Conservation (phyloP, 176 grass and related monocot species). For the Carex cristatella region DNA sequence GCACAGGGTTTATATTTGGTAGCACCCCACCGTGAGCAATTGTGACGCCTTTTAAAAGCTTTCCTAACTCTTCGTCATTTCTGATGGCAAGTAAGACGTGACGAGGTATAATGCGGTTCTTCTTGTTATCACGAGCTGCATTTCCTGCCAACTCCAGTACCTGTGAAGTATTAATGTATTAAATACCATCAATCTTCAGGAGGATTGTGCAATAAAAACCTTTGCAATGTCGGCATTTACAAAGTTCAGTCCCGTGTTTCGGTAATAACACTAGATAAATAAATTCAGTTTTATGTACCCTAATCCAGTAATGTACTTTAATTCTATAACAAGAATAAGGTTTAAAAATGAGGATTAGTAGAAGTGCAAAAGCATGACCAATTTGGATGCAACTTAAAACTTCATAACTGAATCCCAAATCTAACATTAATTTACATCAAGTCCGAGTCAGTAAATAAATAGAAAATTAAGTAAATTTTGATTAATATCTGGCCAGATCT, state of each 20-base stretch:
- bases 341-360: neutral
- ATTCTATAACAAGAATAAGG: neutral
- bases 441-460: neutral
- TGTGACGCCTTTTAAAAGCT: constrained; percentile 62
- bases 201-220: neutral
- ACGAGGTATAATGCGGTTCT: constrained; percentile 66
- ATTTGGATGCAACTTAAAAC: neutral
- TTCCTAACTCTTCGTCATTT: constrained; percentile 79
- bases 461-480: neutral
- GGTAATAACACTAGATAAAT: neutral
- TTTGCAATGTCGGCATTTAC: neutral
- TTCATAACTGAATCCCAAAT: neutral
- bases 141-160: constrained; percentile 69
- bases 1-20: constrained; percentile 75
- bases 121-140: constrained; percentile 81
- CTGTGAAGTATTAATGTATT: constrained; percentile 20
- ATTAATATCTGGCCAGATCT: neutral
- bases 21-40: constrained; percentile 73
- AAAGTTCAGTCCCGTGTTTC: neutral
- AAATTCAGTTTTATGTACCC: neutral
- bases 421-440: neutral
- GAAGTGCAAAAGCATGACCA: neutral
- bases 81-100: constrained; percentile 70
- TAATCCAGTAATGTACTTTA: neutral
- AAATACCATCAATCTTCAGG: neutral